Base-by-base conservation (phyloP, 192 early-diverging fungal species). In the Coemansia sp. region DNA sequence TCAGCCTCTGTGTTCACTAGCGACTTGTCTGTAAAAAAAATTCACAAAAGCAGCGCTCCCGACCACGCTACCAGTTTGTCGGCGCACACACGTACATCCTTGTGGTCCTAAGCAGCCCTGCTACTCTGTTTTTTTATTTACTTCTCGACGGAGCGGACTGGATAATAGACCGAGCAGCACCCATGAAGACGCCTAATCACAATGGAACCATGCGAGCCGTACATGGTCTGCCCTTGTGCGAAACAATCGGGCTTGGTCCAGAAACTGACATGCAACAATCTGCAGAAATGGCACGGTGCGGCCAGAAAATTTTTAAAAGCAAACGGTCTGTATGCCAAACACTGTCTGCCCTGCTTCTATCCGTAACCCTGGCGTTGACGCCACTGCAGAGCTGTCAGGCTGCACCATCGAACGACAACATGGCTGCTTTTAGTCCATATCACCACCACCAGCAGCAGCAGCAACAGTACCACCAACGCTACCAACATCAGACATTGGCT, bases 321-420 rank as follows among this genome's bases (percentile, higher is more conserved):
- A 32, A 25, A 36, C 17, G 49, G 55, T 16, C 30, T 36, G 38
- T 32, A 32, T 48, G 56, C 34, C 68, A 61, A 32, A 31, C 56
- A 4, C 42, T 69, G 32, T 36, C 45, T 7, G 54, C 48, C 17
- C 40, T 73, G 72, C 61, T 73, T 16, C 18, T 48, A 25, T 16
- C 61, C 10, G 18, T 73, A 18, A 30, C 42, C 14, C 40, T 68
- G 16, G 55, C 38, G 18, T 31, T 66, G 4, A 48, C 31, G 22
- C 61, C 57, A 48, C 60, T 67, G 2, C 32, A 54, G 7, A 42
- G 56, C 45, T 58, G 61, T 22, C 55, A 70, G 32, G 68, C 68
- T 2, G 50, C 48, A 10, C 12, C 54, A 12, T n/a, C 56, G 28
- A 4, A 17, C 33, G 17, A 30, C 17, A 45, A 14, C 8, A 45